Evolutionary conservation across 1,284 basidiomycete species (phyloP), one percentile per base, ranked within the genome.

Genomic region (Apiotrichum siamense): DNA sequence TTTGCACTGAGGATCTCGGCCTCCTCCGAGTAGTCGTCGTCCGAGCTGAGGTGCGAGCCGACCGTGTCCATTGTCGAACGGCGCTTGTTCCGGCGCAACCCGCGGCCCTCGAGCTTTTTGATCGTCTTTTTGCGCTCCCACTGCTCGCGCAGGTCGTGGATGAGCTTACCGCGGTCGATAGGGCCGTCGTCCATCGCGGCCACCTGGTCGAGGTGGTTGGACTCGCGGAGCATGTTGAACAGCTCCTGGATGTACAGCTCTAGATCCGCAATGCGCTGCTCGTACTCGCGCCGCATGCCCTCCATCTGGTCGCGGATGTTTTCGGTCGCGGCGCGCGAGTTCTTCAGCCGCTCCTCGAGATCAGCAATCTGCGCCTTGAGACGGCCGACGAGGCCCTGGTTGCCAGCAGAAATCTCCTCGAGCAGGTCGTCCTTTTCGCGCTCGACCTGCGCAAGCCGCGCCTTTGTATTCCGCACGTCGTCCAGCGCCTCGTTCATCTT

Each of bases 171-270:
- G 57, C 89, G 80, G 70, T 91, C 85, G 79, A 90, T 84, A 17
- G 77, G 66, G 13, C 67, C 65, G 40, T 67, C 48, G n/a, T 76
- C 52, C 76, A 78, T 57, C 67, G 76, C 63, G 83, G 86, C 47
- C 49, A 84, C 81, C 58, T 86, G 82, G 41, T 89, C 83, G 7
- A 86, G 83, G 55, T 83, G 82, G 27, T 84, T 83, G 27, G 86
- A 80, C 63, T 92, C 87, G 67, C 84, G 87, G 42, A 96, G 78
- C 87, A 94, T 93, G 59, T 86, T 81, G 77, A 94, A 97, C 18
- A 97, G 74, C 71, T 97, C 93, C 77, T 89, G 83, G 55, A 94
- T 93, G 77, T 96, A 89, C 7, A 86, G 80, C 69, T 97, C 91
- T 17, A 97, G 82, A 67, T 91, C 87, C 1, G 82, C 79, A 51